These are phyloP conservation scores for Suillus plorans DNA, from an alignment of 768 basidiomycete species.

Conservation along the genomic window DNA sequence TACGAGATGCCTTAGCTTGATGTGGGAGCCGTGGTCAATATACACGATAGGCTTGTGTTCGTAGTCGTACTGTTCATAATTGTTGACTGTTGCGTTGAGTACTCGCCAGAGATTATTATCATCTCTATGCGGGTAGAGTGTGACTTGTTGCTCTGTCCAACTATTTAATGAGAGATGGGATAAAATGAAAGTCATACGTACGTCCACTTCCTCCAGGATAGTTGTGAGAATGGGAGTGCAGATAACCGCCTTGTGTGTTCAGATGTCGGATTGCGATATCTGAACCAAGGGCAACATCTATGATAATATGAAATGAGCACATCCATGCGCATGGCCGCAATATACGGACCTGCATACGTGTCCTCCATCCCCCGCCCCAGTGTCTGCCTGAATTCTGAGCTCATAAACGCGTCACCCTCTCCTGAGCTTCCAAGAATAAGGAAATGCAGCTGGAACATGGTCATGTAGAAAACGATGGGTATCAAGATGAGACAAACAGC, in stretches of 20 bases:
- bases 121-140: slow-evolving; percentile 98
- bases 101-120: slow-evolving; percentile 93
- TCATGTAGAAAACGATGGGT: slow-evolving; percentile 89
- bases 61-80: slow-evolving; percentile 47
- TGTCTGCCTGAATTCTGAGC: slow-evolving; percentile 97
- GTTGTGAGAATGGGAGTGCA: slow-evolving; percentile 90
- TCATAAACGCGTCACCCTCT: slow-evolving; percentile 99
- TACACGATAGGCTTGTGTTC: slow-evolving; percentile 53
- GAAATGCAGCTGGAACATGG: slow-evolving; percentile 97
- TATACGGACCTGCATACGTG: slow-evolving; percentile 78
- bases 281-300: slow-evolving; percentile 87
- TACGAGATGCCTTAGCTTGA: slow-evolving; percentile 78
- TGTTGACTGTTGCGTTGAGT: slow-evolving; percentile 63
- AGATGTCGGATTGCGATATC: slow-evolving; percentile 81
- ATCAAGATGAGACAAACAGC: slow-evolving; percentile 87
- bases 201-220: slow-evolving; percentile 92
- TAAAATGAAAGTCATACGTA: slow-evolving; percentile 37
- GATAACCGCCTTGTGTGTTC: slow-evolving; percentile 98
- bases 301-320: background rate
- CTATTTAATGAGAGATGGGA: background rate
- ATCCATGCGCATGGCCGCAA: background rate
- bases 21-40: slow-evolving; percentile 61
- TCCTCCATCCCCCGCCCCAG: slow-evolving; percentile 87
- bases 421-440: slow-evolving; percentile 84
- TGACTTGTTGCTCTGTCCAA: slow-evolving; percentile 89